Percentiles rank a stretch among this genome's conserved stretches.
Evolutionary conservation across 768 basidiomycete species (phyloP).

Genomic region (Psilocybe cyanescens): DNA sequence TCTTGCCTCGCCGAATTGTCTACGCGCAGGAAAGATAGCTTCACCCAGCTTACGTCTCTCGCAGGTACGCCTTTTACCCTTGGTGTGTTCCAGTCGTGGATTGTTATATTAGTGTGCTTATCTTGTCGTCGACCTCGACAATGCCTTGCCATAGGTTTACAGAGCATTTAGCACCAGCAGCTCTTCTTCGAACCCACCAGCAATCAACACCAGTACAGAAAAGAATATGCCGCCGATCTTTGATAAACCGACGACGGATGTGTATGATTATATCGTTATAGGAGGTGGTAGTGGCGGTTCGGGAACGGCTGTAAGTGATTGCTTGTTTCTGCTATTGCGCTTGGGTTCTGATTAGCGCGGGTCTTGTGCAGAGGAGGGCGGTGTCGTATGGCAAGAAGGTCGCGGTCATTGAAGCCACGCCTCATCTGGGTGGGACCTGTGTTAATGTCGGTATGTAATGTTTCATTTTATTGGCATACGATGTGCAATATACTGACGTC

Average conservation of each 20-base stretch:
- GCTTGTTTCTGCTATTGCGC: not conserved
- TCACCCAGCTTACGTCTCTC: conserved; percentile 21
- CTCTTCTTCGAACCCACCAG: not conserved
- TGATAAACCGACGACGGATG: conserved; percentile 61
- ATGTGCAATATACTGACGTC: not conserved
- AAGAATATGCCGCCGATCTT: conserved; percentile 73
- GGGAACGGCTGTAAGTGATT: conserved; percentile 72
- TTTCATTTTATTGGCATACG: not conserved
- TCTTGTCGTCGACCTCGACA: no score
- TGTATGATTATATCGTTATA: conserved; percentile 86
- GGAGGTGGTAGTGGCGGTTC: conserved; percentile 96
- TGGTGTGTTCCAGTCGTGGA: not conserved
- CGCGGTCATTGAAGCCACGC: conserved; percentile 81
- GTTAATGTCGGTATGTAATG: conserved; percentile 88
- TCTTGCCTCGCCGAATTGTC: not conserved
- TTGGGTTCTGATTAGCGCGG: not conserved
- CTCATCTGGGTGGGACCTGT: conserved; percentile 89
- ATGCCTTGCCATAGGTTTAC: conserved; percentile 15
- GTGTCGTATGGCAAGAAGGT: conserved; percentile 92
- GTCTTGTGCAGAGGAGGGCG: conserved; percentile 74
- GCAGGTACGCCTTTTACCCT: conserved; percentile 20
- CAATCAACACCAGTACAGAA: conserved; percentile 20
- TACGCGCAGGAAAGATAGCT: conserved; percentile 7
- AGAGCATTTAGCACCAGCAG: conserved; percentile 41
- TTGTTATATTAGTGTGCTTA: not conserved